Conservation (phyloP, 176 grass and related monocot species). For the Elaeis guineensis region DNA sequence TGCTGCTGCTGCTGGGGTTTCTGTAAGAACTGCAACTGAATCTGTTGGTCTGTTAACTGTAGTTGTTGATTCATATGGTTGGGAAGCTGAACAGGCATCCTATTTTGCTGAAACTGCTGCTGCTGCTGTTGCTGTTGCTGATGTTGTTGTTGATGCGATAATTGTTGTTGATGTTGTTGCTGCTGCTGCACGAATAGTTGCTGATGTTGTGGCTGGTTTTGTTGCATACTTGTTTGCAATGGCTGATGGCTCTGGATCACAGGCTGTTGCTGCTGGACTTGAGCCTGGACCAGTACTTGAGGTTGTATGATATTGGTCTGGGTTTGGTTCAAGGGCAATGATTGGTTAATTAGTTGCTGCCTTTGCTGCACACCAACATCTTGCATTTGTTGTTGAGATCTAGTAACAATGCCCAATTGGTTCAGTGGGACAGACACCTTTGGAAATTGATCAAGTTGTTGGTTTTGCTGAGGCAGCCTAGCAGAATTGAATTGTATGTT, state of each 20-base stretch:
- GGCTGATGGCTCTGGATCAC: slow-evolving; percentile 34
- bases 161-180: background rate
- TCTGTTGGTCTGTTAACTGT: slow-evolving; percentile 49
- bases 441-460: slow-evolving; percentile 42
- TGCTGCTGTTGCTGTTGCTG: slow-evolving; percentile 44
- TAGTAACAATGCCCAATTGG: slow-evolving; percentile 40
- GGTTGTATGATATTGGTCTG: slow-evolving; percentile 58
- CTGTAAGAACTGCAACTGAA: slow-evolving; percentile 74
- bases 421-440: slow-evolving; percentile 41
- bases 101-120: slow-evolving; percentile 28
- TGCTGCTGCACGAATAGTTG: slow-evolving; percentile 33
- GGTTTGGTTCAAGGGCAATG: slow-evolving; percentile 51
- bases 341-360: slow-evolving; percentile 41
- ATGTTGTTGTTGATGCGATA: background rate
- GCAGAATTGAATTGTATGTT: slow-evolving; percentile 54
- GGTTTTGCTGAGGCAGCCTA: slow-evolving; percentile 61
- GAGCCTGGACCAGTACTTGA: slow-evolving; percentile 69
- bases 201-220: slow-evolving; percentile 35
- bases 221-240: too few relatives aligned
- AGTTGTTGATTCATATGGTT: slow-evolving; percentile 56
- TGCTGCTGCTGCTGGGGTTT: slow-evolving; percentile 77
- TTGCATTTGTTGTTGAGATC: slow-evolving; percentile 51
- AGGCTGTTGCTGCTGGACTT: slow-evolving; percentile 45
- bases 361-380: slow-evolving; percentile 33
- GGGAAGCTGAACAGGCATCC: slow-evolving; percentile 42